A percentile compares a stretch with the other conserved stretches of the same genome.
Evolutionary conservation across 2,329 filamentous ascomycete species (phyloP).

Genomic region (Boeremia lycopersici): DNA sequence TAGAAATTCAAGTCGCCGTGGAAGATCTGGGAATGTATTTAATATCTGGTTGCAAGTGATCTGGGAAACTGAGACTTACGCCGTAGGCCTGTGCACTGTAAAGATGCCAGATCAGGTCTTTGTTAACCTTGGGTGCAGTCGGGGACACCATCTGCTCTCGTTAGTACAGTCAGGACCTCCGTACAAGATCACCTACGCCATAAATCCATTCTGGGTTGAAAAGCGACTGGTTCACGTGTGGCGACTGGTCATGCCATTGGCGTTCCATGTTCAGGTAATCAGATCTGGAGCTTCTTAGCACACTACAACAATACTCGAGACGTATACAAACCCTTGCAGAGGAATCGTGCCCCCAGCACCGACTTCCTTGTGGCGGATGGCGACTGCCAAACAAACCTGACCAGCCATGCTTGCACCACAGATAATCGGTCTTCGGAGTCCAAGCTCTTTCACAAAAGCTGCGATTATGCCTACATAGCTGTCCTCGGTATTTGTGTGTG

Average conservation of each 20-base stretch:
- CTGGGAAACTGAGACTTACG: slow-evolving; percentile 16
- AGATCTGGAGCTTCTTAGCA: slow-evolving; percentile 24
- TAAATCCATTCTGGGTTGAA: slow-evolving; percentile 59
- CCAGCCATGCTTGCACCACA: slow-evolving; percentile 60
- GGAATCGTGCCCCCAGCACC: slow-evolving; percentile 55
- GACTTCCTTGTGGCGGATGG: slow-evolving; percentile 54
- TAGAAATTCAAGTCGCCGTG: slow-evolving; percentile 60
- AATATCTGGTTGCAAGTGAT: neutral
- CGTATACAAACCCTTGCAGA: slow-evolving; percentile 48
- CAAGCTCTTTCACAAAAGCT: slow-evolving; percentile 52
- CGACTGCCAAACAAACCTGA: slow-evolving; percentile 56
- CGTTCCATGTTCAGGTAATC: slow-evolving; percentile 53
- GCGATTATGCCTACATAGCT: slow-evolving; percentile 55
- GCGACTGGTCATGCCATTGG: slow-evolving; percentile 54
- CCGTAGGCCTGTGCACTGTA: slow-evolving; percentile 59
- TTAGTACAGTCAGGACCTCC: slow-evolving; percentile 1
- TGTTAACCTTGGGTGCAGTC: slow-evolving; percentile 52
- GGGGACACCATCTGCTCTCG: slow-evolving; percentile 52
- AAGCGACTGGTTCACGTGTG: slow-evolving; percentile 55
- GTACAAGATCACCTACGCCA: slow-evolving; percentile 34
- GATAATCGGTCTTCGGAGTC: slow-evolving; percentile 54
- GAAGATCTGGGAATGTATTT: slow-evolving; percentile 47
- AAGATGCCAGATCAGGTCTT: slow-evolving; percentile 57
- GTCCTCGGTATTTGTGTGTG: slow-evolving; percentile 57
- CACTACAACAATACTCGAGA: slow-evolving; percentile 17